These are phyloP conservation scores for Sextonia rubra DNA, from an alignment of 164 flowering plant species.

Conservation along the genomic window DNA sequence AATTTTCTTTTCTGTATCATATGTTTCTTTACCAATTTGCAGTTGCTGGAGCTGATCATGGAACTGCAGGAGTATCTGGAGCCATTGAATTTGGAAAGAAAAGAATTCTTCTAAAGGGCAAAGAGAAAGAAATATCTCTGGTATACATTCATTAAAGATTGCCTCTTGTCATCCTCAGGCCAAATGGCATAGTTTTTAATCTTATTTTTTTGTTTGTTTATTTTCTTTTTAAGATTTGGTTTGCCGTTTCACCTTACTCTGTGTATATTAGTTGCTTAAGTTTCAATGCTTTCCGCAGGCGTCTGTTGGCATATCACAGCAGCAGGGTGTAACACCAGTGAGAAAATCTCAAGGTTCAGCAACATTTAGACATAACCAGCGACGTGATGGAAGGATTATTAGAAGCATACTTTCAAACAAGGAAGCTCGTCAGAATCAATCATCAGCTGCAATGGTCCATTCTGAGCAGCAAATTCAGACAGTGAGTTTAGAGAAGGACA, in stretches of 20 bases:
- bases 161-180: neutral
- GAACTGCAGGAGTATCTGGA: slow-evolving; percentile 38
- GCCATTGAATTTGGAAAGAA: slow-evolving; percentile 47
- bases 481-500: slow-evolving; percentile 47
- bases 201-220: neutral
- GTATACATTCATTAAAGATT: slow-evolving; percentile 30
- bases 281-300: slow-evolving; percentile 23
- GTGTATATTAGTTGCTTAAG: neutral
- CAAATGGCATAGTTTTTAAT: neutral
- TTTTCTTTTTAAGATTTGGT: neutral
- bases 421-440: slow-evolving; percentile 35
- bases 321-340: slow-evolving; percentile 26
- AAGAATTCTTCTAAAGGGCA: slow-evolving; percentile 76
- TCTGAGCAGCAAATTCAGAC: slow-evolving; percentile 46
- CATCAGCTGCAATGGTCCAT: slow-evolving; percentile 16
- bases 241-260: neutral
- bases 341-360: slow-evolving; percentile 31
- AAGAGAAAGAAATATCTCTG: slow-evolving; percentile 55
- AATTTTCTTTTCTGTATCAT: neutral
- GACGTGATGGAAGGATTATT: slow-evolving; percentile 65
- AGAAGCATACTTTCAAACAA: slow-evolving; percentile 60
- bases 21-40: neutral
- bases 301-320: slow-evolving; percentile 27
- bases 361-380: slow-evolving; percentile 44
- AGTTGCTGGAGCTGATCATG: slow-evolving; percentile 14